These are phyloP conservation scores for Pyrus pyrifolia DNA, from an alignment of 306 rosid species.

Conservation along the genomic window DNA sequence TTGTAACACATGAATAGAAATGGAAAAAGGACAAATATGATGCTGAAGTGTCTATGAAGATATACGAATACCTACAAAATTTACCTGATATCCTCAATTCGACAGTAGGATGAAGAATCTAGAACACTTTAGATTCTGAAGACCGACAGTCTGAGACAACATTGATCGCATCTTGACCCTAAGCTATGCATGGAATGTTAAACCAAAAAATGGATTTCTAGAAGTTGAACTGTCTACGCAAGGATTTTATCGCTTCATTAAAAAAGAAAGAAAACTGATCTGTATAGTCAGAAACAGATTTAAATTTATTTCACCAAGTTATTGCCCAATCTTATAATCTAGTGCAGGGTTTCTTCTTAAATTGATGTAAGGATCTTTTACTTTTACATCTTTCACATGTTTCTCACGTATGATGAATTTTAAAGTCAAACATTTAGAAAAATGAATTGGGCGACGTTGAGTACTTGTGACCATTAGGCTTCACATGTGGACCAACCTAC, in stretches of 20 bases:
- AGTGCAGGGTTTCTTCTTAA: too few relatives aligned
- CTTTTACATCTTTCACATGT: too few relatives aligned
- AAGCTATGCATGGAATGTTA: not conserved
- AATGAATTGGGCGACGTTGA: accelerated
- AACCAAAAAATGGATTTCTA: not conserved
- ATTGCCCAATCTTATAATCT: too few relatives aligned
- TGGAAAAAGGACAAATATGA: not conserved
- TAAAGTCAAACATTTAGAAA: too few relatives aligned
- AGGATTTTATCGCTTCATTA: not conserved
- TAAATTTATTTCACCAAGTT: too few relatives aligned
- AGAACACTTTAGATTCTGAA: not conserved
- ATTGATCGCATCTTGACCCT: not conserved
- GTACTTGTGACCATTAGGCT: too few relatives aligned
- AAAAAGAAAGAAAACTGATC: not conserved
- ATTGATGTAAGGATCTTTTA: too few relatives aligned
- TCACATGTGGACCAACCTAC: too few relatives aligned
- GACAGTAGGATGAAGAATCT: not conserved
- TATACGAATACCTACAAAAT: constrained; percentile 4
- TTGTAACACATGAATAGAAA: too few relatives aligned
- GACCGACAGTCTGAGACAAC: not conserved
- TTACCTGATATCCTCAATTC: not conserved
- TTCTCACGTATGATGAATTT: accelerated
- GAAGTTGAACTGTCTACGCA: not conserved
- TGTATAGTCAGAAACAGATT: too few relatives aligned
- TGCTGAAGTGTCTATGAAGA: not conserved